Evolutionary conservation across 257 asterid species (phyloP).

Genomic region (Ilex asprella): DNA sequence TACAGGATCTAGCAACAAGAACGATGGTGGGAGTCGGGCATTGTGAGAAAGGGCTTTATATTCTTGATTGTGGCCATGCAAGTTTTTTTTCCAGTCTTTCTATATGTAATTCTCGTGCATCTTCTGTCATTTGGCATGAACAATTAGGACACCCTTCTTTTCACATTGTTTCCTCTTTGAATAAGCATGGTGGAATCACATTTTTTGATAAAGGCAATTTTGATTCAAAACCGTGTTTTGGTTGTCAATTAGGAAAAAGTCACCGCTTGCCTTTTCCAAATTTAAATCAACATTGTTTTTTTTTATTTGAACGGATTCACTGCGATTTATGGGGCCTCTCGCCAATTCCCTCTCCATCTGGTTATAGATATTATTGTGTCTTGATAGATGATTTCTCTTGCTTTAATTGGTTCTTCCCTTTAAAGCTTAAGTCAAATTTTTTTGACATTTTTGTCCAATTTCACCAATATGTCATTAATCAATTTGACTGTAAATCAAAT

Average conservation of each 20-base stretch:
- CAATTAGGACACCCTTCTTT: background rate
- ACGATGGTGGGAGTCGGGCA: background rate
- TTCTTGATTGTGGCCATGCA: background rate
- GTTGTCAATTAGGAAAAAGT: no score
- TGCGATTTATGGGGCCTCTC: slow-evolving; percentile 3
- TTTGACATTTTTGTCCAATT: no score
- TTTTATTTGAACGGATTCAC: slow-evolving; percentile 1
- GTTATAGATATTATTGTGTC: background rate
- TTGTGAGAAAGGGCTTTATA: background rate
- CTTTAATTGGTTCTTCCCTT: background rate
- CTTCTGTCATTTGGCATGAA: background rate
- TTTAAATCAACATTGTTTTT: background rate
- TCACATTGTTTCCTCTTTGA: background rate
- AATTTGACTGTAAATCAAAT: no score
- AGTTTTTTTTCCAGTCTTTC: background rate
- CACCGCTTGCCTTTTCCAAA: no score
- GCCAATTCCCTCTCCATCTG: background rate
- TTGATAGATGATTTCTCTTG: background rate
- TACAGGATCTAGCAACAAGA: no score
- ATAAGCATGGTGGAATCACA: no score
- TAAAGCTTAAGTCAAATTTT: no score
- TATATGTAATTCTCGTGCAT: background rate
- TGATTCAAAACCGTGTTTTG: no score
- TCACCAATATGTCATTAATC: no score
- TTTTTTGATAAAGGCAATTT: no score